These are phyloP conservation scores for Nothopassalora personata DNA, from an alignment of 2,329 filamentous ascomycete genomes.

Conservation along the genomic window DNA sequence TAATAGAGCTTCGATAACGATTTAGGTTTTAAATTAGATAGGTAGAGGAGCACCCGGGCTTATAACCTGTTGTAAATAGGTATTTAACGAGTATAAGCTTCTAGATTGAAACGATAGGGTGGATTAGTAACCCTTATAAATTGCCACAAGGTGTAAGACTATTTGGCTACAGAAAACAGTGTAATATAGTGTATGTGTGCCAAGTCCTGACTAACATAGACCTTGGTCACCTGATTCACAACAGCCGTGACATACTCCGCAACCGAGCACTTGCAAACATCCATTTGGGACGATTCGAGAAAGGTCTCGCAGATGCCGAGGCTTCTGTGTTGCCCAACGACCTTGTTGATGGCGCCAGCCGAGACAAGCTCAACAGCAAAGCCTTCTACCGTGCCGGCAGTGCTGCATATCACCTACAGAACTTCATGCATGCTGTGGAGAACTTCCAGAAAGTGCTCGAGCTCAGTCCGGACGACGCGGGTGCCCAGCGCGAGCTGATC, in stretches of 20 bases:
- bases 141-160: too few relatives aligned
- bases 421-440: conserved; percentile 8
- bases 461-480: conserved; percentile 12
- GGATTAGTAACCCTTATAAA: too few relatives aligned
- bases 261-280: conserved; percentile 9
- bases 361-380: conserved; percentile 10
- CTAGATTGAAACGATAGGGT: too few relatives aligned
- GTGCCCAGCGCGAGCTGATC: conserved; percentile 8
- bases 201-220: too few relatives aligned
- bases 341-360: neutral
- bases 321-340: conserved; percentile 1
- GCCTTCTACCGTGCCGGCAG: conserved; percentile 20
- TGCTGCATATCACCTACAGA: conserved; percentile 20
- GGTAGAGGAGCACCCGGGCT: too few relatives aligned
- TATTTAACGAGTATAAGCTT: too few relatives aligned
- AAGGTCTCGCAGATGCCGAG: conserved; percentile 1
- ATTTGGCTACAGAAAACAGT: too few relatives aligned
- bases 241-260: conserved; percentile 4
- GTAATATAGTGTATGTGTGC: too few relatives aligned
- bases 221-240: too few relatives aligned
- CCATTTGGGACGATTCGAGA: conserved; percentile 3
- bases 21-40: too few relatives aligned
- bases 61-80: too few relatives aligned
- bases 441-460: conserved; percentile 1
- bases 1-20: too few relatives aligned